Percentiles rank a stretch among this genome's conserved stretches.
Conservation (phyloP, 495 filamentous ascomycete genomes). For the Annulohypoxylon nitens region DNA sequence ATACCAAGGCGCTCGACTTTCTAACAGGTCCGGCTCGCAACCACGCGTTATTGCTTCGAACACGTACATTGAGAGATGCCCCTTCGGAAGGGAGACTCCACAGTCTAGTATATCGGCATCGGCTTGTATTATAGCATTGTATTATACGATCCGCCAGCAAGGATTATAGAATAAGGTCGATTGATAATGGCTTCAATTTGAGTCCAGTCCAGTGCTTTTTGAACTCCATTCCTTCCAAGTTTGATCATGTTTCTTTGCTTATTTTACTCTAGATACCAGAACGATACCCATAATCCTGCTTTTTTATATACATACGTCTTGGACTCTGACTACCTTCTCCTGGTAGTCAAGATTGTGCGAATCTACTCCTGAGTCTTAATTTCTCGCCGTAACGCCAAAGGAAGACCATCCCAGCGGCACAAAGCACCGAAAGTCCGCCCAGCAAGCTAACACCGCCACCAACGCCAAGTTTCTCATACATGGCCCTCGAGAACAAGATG, state of each 20-base stretch:
- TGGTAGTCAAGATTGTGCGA: slow-evolving; percentile 36
- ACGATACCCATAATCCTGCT: slow-evolving; percentile 1
- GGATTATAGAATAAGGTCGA: slow-evolving; percentile 31
- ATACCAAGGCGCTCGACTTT: slow-evolving; percentile 7
- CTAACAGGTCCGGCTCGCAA: background rate
- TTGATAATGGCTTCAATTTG: slow-evolving; percentile 33
- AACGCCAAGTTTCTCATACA: slow-evolving; percentile 68
- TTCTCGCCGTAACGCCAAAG: slow-evolving; percentile 39
- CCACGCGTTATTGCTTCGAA: slow-evolving; percentile 21
- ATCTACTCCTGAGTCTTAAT: slow-evolving; percentile 40
- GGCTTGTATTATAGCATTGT: slow-evolving; percentile 41
- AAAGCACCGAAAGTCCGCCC: slow-evolving; percentile 51
- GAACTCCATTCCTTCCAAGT: background rate
- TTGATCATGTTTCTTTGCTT: background rate
- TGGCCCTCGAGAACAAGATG: slow-evolving; percentile 65
- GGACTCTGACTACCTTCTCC: background rate
- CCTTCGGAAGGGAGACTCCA: slow-evolving; percentile 21
- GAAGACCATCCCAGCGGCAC: slow-evolving; percentile 33
- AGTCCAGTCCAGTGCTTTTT: slow-evolving; percentile 16
- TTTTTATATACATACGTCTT: background rate
- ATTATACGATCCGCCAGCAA: slow-evolving; percentile 37
- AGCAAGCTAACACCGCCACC: slow-evolving; percentile 75
- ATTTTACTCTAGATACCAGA: slow-evolving; percentile 9
- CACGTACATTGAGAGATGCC: slow-evolving; percentile 18
- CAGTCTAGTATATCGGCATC: slow-evolving; percentile 21